Base-by-base conservation (phyloP, 1,139 yeast genomes). In the Zhuliangozyma blackwelliae region DNA sequence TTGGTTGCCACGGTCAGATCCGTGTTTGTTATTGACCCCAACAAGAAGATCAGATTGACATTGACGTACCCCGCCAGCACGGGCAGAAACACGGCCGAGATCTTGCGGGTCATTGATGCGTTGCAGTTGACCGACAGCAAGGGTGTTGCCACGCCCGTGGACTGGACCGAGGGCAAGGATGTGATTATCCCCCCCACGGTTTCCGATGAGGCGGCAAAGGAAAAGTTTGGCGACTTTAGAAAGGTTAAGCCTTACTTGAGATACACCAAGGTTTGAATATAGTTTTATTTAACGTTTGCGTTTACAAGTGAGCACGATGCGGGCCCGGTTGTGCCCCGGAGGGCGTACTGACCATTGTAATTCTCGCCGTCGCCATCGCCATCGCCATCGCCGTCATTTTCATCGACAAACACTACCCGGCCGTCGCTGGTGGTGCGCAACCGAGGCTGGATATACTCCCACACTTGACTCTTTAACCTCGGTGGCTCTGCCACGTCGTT, bases 11-110 rank as follows among this genome's bases (percentile, higher is more conserved):
- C 96, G 42, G 83, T 88, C 60, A 84, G 96, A 69, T 82, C 92
- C 13, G 96, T 88, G 33, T 88, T 82, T 64, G 69, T 88, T 59
- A 86, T 88, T 58, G 96, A 88, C 62, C 96, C 96, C 43, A 59
- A 69, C 48, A 88, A 88, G 76, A 88, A 83, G 65, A 77, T 88
- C 55, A 80, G 96, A 63, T 72, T 86, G 56, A 79, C 81, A 47
- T 65, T 88, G 69, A 77, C 90, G 19, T 88, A 88, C 70, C 96
- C 96, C 39, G 94, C 96, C 39, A 79, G 94, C 34, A 82, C 87
- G 44, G 96, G 96, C 59, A 81, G 96, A 72, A 88, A 88, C 77
- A 75, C 95, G 40, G 74, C 82, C 38, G 96, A 88, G 66, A 88
- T 88, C 34, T 73, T 88, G 60, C 81, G 96, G 65, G 94, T 82